Evolutionary conservation across 768 basidiomycete genomes (phyloP), one percentile per base, ranked within the genome.

Genomic region (Leucogyrophana mollusca): DNA sequence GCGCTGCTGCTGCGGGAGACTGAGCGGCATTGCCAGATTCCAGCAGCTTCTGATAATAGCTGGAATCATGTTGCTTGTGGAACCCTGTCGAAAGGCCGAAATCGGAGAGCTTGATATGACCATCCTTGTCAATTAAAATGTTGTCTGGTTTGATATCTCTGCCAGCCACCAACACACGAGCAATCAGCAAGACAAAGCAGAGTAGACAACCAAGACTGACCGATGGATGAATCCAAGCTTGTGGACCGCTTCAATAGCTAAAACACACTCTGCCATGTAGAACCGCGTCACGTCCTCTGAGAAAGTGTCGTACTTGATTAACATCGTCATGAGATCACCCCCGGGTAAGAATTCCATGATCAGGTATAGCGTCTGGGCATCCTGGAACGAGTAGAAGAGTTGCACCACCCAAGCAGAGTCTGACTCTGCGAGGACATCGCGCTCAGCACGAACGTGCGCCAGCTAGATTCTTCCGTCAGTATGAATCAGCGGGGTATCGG

Each of bases 71-170:
- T 59, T 94, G 90, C 61, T 96, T 97, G 68, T 97, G 94, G 70
- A 98, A 98, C 3, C 96, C 96, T n/a, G 96, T 98, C 2, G 95
- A 96, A 38, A 99, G 81, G 47, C 96, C 95, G 59, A 99, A 99
- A 67, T 99, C 96, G 49, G 94, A 97, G 30, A 99, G 80, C 64
- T 99, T 99, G 72, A 99, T 77, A 67, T 99, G 96, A 0, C 96
- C 96, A 45, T 90, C 85, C 60, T 94, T 91, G 65, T 99, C 96
- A 53, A 79, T 83, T 43, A 84, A 68, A 58, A 87, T 96, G 62
- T 99, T 99, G 69, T 99, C 95, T 14, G 95, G 95, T 69, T 99
- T 99, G 69, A 99, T 98, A 63, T 99, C 95, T 55, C 95, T 95
- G 67, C 25, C 33, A 39, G 38, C 35, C 42, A 37, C 10, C 10